Evolutionary conservation across 331 rosid species (phyloP), one percentile per base, ranked within the genome.

Genomic region (Prunus yedoensis): DNA sequence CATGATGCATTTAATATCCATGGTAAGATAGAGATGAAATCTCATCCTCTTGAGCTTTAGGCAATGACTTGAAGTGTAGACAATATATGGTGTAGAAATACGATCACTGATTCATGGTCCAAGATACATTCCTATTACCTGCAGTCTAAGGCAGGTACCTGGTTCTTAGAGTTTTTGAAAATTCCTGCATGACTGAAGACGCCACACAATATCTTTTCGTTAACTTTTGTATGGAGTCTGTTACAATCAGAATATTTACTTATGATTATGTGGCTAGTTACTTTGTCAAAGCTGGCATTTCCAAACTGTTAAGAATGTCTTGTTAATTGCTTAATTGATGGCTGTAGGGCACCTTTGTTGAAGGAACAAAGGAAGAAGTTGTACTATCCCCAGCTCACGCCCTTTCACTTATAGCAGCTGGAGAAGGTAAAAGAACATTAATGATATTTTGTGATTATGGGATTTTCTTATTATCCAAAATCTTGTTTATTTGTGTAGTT

Each of bases 301-400:
- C n/a, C 71, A n/a, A 64, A 53, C 1, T 49, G 14, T 68, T 73
- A 32, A 66, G 35, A 18, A n/a, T 66, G 51, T 73, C 79, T 80
- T 23, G 65, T 72, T 74, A 66, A 80, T 57, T 70, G 64, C 69
- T 75, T 77, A 74, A 78, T 80, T 81, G 59, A 66, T 81, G 81
- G 53, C 9, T 79, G 84, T 68, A 95, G 99, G 99, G 99, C 5
- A 93, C 97, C 58, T 95, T 84, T 86, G 96, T 95, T 60, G 98
- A 95, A 86, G 99, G 99, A 81, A 82, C 92, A 74, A 95, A 95
- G 83, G 99, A 95, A 87, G 99, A 95, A 82, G 99, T 95, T 80
- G 99, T 95, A 12, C 86, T 95, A 50, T 95, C 99, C 84, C 99
- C 99, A 60, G 99, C 99, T 87, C 99, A 95, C 59, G 98, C 96